Conservation (phyloP, 2,329 filamentous ascomycete species). For the Podosphaera aphanis region DNA sequence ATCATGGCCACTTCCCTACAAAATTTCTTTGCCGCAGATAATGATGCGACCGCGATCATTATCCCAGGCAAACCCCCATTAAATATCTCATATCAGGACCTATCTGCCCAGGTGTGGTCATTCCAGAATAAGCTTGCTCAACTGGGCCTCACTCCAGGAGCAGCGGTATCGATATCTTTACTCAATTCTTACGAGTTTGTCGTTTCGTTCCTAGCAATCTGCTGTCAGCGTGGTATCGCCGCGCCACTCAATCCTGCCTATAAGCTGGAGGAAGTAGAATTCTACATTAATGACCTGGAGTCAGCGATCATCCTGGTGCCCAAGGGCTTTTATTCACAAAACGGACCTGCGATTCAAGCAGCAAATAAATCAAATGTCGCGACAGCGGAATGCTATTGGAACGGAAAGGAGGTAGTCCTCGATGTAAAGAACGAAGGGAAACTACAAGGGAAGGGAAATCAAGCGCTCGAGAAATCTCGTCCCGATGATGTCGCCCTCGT, state of each 20-base stretch:
- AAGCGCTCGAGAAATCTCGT: conserved; percentile 29
- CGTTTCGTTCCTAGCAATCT: conserved; percentile 61
- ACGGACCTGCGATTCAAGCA: conserved; percentile 50
- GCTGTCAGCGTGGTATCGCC: conserved; percentile 65
- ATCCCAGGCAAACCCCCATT: conserved; percentile 44
- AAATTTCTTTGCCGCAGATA: conserved; percentile 29
- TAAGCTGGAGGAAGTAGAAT: conserved; percentile 77
- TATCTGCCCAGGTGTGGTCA: conserved; percentile 37
- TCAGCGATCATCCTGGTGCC: conserved; percentile 60
- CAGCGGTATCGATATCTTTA: conserved; percentile 61
- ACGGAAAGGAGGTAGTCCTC: conserved; percentile 44
- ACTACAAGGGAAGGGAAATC: conserved; percentile 27
- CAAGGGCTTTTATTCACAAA: conserved; percentile 38
- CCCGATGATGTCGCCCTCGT: conserved; percentile 65
- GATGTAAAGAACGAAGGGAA: conserved; percentile 59
- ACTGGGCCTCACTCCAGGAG: conserved; percentile 43
- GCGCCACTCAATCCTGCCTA: conserved; percentile 75
- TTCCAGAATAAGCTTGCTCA: conserved; percentile 62
- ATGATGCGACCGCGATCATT: conserved; percentile 40
- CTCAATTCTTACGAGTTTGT: conserved; percentile 77
- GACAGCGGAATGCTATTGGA: conserved; percentile 72
- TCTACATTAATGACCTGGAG: conserved; percentile 72
- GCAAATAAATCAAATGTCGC: conserved; percentile 59
- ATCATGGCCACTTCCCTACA: conserved; percentile 24
- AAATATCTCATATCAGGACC: conserved; percentile 44